Conservation (phyloP, 495 filamentous ascomycete genomes). For the Tuber borchii region DNA sequence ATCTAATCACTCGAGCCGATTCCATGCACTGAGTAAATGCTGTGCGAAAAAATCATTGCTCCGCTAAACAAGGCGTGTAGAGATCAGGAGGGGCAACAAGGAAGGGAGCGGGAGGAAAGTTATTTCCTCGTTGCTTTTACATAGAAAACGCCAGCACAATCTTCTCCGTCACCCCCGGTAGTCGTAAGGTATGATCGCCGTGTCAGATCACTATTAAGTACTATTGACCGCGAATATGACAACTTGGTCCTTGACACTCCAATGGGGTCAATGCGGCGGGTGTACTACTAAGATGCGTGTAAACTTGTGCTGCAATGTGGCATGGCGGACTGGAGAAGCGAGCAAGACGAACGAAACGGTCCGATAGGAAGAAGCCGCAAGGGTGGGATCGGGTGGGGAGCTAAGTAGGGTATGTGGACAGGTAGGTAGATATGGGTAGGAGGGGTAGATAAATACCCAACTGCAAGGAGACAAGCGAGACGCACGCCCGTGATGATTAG, state of each 20-base stretch:
- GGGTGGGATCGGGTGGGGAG: not conserved
- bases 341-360: not conserved
- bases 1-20: not conserved
- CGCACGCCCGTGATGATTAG: not conserved
- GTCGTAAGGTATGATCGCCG: not conserved
- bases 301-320: not conserved
- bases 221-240: not conserved
- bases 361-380: not conserved
- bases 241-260: not conserved
- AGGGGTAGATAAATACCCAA: not conserved
- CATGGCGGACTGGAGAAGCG: not conserved
- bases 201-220: not conserved
- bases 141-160: not conserved
- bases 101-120: not conserved
- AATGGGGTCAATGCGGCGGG: not conserved
- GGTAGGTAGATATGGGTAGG: not conserved
- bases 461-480: not conserved
- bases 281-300: not conserved
- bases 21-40: not conserved
- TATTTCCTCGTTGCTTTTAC: not conserved
- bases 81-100: not conserved
- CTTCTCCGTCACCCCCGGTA: not conserved
- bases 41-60: not conserved
- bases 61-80: not conserved
- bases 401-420: not conserved